Base-by-base conservation (phyloP, 176 grass and related monocot genomes). In the Poa annua region DNA sequence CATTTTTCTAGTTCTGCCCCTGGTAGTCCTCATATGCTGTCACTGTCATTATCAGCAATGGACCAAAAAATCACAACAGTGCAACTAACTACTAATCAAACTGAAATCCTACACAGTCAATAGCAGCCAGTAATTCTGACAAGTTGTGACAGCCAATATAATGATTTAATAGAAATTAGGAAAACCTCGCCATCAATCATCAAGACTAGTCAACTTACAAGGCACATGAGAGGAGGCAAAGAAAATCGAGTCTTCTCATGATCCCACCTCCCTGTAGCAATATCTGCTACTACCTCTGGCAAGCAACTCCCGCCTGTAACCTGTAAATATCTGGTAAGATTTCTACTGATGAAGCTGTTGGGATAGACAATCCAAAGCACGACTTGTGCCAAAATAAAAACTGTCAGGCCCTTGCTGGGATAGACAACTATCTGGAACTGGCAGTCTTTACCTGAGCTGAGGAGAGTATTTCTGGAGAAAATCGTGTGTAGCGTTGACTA, bases 151-250 rank as follows among this genome's bases (percentile, higher is more conserved):
- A 50, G 45, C 25, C 65, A 77, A 20, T 78, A 74, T 64, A 65
- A 72, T 48, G 57, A 44, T 72, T 55, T 73, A 13, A 49, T 19
- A 63, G n/a, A 21, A 50, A 36, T 74, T 66, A 66, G 22, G 11
- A 79, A 81, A 90, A 53, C 38, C 3, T 4, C 3, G 0, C 1
- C 47, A 49, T 82, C 15, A 26, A 73, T 54, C 20, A 83, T 83
- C 22, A 29, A 71, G 71, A 59, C 3, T 81, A 67, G 72, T 77
- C 48, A 81, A 86, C 92, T 93, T 91, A 98, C 96, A 83, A 98
- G 92, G 45, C 80, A 88, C 86, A 93, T 90, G 15, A 95, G 79
- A 80, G 92, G 96, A 88, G 96, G 96, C 81, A 98, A 89, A 78
- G 89, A 90, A 86, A 95, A 93, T 32, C 39, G 87, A 77, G 71